Evolutionary conservation across 306 rosid species (phyloP), one percentile per base, ranked within the genome.

Genomic region (Glycine latifolia): DNA sequence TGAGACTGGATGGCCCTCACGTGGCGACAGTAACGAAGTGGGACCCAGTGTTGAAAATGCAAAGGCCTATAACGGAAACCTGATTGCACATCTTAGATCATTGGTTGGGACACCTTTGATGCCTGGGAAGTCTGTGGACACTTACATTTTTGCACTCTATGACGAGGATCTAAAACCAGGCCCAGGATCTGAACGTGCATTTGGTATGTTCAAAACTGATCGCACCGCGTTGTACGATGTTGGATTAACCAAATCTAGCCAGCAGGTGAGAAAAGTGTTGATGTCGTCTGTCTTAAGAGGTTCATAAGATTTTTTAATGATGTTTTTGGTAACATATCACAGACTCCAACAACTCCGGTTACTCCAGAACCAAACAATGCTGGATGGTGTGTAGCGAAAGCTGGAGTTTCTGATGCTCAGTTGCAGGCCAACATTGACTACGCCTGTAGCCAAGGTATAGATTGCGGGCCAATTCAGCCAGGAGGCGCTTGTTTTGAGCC

Each of bases 1-100:
- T 3, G 99, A 95, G 86, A 95, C 99, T 4, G 99, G 99, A 33
- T 95, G 99, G 97, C 92, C 99, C 5, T 90, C 92, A 63, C 52
- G 65, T 1, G 99, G 99, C 9, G 99, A 91, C 82, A 81, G 71
- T 88, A 91, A 83, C 54, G 94, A 95, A 86, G 87, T 80, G 1
- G 99, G 96, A 49, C 82, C 97, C 0, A 76, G 91, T 68, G 69
- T 89, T 33, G 98, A 93, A 74, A 95, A 93, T 78, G 98, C 98
- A n/a, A 91, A 77, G 80, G 94, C 97, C 79, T 95, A 91, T 37
- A 95, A 91, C 79, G 97, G 97, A 15, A 95, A 95, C 82, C 84
- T 95, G 70, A 93, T 95, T 71, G 76, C 85, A 11, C 99, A 93
- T 72, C 99, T 95, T 67, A 88, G 91, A 62, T 95, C 97, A 48